Conservation (phyloP, 768 basidiomycete species). For the Tricholoma terreum region DNA sequence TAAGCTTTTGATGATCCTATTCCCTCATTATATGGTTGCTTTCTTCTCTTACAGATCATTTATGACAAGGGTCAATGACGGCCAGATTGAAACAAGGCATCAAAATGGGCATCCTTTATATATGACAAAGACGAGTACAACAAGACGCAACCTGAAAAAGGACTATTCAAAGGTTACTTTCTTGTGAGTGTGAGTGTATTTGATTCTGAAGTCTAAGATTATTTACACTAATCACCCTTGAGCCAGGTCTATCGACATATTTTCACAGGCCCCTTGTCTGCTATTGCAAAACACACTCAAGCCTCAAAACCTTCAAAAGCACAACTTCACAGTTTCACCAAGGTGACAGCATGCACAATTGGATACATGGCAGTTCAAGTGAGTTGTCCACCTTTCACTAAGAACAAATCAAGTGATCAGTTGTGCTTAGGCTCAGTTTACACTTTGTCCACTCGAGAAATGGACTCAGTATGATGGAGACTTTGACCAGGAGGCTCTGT, state of each 20-base stretch:
- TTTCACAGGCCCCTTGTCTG: background rate
- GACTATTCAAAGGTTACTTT: background rate
- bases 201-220: no score
- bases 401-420: no score
- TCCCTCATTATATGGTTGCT: background rate
- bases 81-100: background rate
- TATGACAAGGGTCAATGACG: background rate
- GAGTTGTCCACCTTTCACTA: background rate
- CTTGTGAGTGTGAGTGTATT: background rate
- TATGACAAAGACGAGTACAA: background rate
- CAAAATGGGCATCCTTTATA: no score
- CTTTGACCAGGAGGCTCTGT: background rate
- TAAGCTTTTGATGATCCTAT: background rate
- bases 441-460: no score
- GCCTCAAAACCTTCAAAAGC: background rate
- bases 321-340: background rate
- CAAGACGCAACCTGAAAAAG: background rate
- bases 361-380: no score
- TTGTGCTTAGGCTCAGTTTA: no score
- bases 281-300: background rate
- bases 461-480: background rate
- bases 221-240: background rate
- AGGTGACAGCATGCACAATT: background rate
- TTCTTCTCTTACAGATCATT: background rate
- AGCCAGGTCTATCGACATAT: background rate